Evolutionary conservation across 1,284 basidiomycete genomes (phyloP).

Genomic region (Sanghuangporus weigelae): DNA sequence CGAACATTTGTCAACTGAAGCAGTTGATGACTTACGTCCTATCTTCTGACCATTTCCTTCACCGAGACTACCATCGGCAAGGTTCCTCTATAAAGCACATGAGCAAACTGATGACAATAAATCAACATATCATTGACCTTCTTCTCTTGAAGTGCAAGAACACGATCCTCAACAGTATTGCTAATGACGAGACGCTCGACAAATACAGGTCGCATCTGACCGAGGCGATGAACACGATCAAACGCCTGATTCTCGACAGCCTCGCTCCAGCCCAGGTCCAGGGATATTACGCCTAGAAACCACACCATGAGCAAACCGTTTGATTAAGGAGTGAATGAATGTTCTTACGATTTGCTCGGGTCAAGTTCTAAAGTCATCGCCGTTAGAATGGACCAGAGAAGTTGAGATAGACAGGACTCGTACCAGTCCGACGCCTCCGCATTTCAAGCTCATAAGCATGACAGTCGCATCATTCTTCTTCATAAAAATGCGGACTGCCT

Average conservation of each 20-base stretch:
- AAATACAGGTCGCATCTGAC: constrained; percentile 46
- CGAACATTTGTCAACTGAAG: background rate
- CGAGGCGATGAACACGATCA: constrained; percentile 44
- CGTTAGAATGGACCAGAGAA: background rate
- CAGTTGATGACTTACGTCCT: constrained; percentile 38
- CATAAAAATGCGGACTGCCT: constrained; percentile 52
- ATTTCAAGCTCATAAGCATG: constrained; percentile 58
- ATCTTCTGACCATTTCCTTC: constrained; percentile 55
- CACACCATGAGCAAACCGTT: background rate
- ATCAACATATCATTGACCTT: background rate
- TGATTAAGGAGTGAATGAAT: constrained; percentile 14
- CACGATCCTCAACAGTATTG: constrained; percentile 56
- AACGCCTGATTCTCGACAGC: constrained; percentile 43
- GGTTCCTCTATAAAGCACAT: constrained; percentile 28
- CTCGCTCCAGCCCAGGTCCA: constrained; percentile 57
- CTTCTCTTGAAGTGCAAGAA: constrained; percentile 47
- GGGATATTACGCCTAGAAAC: constrained; percentile 41
- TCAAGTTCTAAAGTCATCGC: constrained; percentile 35
- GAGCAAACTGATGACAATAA: background rate
- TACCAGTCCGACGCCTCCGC: constrained; percentile 40
- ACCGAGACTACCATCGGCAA: constrained; percentile 56
- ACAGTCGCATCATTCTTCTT: constrained; percentile 45
- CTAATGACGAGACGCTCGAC: constrained; percentile 55
- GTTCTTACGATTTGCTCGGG: constrained; percentile 47
- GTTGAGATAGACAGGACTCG: background rate